These are phyloP conservation scores for Candida tropicalis DNA, from an alignment of 1,139 yeast species.

Conservation along the genomic window DNA sequence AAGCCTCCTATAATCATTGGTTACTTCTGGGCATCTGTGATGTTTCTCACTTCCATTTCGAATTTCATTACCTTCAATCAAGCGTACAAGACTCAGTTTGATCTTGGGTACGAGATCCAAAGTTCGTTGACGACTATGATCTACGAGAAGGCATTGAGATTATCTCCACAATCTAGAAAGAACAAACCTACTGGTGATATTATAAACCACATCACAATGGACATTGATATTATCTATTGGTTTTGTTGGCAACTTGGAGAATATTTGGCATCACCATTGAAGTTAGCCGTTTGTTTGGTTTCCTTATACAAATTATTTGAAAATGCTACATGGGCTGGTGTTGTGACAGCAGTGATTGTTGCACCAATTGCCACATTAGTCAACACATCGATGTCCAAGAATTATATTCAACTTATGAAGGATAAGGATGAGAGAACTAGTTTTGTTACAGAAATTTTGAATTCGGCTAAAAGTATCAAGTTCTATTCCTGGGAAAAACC, in stretches of 20 bases:
- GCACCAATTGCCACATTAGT: slow-evolving; percentile 38
- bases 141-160: slow-evolving; percentile 36
- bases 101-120: slow-evolving; percentile 21
- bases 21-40: slow-evolving; percentile 28
- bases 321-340: slow-evolving; percentile 38
- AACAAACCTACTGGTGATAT: slow-evolving; percentile 45
- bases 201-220: slow-evolving; percentile 42
- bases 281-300: slow-evolving; percentile 29
- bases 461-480: slow-evolving; percentile 42
- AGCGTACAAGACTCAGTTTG: slow-evolving; percentile 22
- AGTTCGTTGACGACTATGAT: slow-evolving; percentile 32
- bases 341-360: slow-evolving; percentile 32
- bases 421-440: slow-evolving; percentile 41
- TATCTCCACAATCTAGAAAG: slow-evolving; percentile 41
- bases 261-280: slow-evolving; percentile 59
- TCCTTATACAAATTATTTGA: slow-evolving; percentile 36
- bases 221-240: slow-evolving; percentile 31
- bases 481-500: slow-evolving; percentile 46
- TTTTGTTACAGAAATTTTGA: slow-evolving; percentile 41
- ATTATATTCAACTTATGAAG: slow-evolving; percentile 29
- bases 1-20: slow-evolving; percentile 33
- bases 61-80: slow-evolving; percentile 32
- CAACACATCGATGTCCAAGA: slow-evolving; percentile 29
- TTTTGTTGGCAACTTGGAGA: slow-evolving; percentile 25
- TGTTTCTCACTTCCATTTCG: slow-evolving; percentile 28